These are phyloP conservation scores for Flaveria bidentis DNA, from an alignment of 129 eudicot genomes.

Conservation along the genomic window DNA sequence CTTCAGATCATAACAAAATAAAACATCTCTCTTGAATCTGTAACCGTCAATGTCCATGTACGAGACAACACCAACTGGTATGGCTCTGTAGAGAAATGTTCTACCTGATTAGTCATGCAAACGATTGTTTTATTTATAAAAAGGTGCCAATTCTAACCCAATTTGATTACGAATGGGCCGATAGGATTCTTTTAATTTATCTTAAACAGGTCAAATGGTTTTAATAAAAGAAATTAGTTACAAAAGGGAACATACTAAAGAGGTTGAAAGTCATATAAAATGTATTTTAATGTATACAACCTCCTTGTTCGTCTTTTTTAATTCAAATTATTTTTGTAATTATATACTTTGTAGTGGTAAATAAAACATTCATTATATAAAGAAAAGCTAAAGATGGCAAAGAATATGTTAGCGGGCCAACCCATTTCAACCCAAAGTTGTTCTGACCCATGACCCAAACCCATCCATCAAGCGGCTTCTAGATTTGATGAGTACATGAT, in stretches of 20 bases:
- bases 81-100: slow-evolving; percentile 46
- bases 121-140: background rate
- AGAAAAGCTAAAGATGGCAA: background rate
- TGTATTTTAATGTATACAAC: background rate
- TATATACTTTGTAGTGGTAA: too few species aligned
- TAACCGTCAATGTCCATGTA: slow-evolving; percentile 78
- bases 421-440: background rate
- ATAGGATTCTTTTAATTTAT: background rate
- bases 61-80: slow-evolving; percentile 80
- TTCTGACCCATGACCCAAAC: background rate
- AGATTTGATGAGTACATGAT: background rate
- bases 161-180: background rate
- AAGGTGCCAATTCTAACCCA: background rate
- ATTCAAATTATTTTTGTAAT: background rate
- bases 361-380: background rate
- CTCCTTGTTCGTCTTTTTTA: background rate
- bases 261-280: background rate
- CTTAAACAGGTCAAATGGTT: background rate
- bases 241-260: background rate
- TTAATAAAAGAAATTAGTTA: background rate
- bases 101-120: background rate
- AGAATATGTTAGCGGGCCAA: background rate
- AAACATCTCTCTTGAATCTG: slow-evolving; percentile 93
- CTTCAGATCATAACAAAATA: slow-evolving; percentile 86
- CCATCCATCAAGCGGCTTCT: background rate